phyloP scores from a whole-genome alignment of 192 early-diverging fungal genomes.

The Coemansia sp. region DNA sequence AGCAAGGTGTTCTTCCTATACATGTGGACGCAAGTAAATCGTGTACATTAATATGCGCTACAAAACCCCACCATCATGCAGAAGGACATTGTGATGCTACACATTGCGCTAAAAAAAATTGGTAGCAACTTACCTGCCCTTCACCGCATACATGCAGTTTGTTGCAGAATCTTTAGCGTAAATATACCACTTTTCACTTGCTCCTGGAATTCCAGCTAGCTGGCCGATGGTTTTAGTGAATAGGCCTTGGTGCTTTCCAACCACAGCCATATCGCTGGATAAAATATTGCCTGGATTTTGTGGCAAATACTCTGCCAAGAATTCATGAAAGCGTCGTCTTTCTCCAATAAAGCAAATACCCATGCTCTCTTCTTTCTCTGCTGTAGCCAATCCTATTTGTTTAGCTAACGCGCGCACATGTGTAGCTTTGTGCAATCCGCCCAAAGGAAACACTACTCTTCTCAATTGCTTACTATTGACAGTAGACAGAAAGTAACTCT shows the following conservation, averaged over 20 bases:
- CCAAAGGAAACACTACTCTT: slow-evolving; percentile 79
- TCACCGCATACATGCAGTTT: slow-evolving; percentile 71
- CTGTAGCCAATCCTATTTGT: slow-evolving; percentile 56
- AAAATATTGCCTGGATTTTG: slow-evolving; percentile 48
- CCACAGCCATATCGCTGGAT: slow-evolving; percentile 25
- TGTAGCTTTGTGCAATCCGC: slow-evolving; percentile 61
- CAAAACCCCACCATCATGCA: too few species aligned
- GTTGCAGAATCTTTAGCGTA: slow-evolving; percentile 60
- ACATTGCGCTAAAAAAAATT: slow-evolving; percentile 9
- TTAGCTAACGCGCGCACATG: slow-evolving; percentile 72
- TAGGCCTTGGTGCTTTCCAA: slow-evolving; percentile 61
- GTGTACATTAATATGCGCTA: background rate
- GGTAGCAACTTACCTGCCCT: slow-evolving; percentile 59
- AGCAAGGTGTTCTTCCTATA: slow-evolving; percentile 38
- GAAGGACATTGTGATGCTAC: too few species aligned
- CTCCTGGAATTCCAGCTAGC: slow-evolving; percentile 62
- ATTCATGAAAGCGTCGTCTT: slow-evolving; percentile 69
- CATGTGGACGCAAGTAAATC: background rate
- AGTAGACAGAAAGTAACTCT: slow-evolving; percentile 87
- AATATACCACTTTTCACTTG: slow-evolving; percentile 72
- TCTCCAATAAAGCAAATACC: slow-evolving; percentile 96
- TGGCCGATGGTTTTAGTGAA: slow-evolving; percentile 83
- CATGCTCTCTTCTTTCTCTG: slow-evolving; percentile 84
- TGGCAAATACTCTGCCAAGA: slow-evolving; percentile 65
- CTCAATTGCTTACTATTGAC: slow-evolving; percentile 35